These are phyloP conservation scores for Rosellinia necatrix DNA, from an alignment of 2,329 filamentous ascomycete genomes.

Conservation along the genomic window DNA sequence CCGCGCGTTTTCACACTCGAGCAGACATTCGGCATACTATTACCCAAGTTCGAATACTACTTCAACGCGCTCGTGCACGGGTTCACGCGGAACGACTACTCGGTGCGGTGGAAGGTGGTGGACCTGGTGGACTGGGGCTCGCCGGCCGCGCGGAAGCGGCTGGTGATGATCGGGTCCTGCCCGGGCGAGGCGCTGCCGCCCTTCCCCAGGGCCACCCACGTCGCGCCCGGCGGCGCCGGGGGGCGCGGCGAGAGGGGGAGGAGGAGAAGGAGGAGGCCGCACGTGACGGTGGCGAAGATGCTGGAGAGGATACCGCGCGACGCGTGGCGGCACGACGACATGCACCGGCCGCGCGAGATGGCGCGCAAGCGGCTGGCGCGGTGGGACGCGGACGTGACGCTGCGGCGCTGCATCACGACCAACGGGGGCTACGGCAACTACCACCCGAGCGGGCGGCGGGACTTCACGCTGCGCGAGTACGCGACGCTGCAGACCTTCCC, in stretches of 20 bases:
- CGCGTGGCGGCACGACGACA: conserved; percentile 35
- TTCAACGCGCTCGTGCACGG: conserved; percentile 66
- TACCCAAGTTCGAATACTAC: conserved; percentile 55
- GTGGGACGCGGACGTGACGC: conserved; percentile 52
- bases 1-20: conserved; percentile 78
- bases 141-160: conserved; percentile 53
- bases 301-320: conserved; percentile 43
- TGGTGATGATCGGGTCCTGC: conserved; percentile 63
- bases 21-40: conserved; percentile 72
- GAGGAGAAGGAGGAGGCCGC: conserved; percentile 43
- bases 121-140: conserved; percentile 56
- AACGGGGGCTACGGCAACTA: conserved; percentile 62
- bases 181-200: conserved; percentile 72
- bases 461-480: conserved; percentile 69
- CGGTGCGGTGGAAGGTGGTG: conserved; percentile 69
- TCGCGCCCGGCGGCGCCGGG: conserved; percentile 34
- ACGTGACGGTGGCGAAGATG: conserved; percentile 51
- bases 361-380: conserved; percentile 40
- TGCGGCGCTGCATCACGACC: conserved; percentile 67
- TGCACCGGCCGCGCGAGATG: conserved; percentile 46
- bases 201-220: conserved; percentile 68
- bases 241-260: neutral
- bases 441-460: conserved; percentile 66
- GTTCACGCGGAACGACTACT: conserved; percentile 69
- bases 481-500: conserved; percentile 75